Base-by-base conservation (phyloP, 345 rosid genomes). In the Garcia nutans region DNA sequence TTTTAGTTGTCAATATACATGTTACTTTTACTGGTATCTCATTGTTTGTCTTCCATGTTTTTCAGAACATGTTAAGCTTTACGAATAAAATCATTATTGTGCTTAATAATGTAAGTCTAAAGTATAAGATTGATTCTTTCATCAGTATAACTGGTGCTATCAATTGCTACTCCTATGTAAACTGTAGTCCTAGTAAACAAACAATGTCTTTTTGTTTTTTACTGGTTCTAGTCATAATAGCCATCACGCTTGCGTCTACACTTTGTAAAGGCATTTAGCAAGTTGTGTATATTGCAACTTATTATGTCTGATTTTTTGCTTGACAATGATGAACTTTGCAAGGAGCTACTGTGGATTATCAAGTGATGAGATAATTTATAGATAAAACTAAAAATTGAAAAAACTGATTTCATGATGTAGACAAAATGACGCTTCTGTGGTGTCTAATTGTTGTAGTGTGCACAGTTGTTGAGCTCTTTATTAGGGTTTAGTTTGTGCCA, bases 1-100 rank as follows among this genome's bases (percentile, higher is more conserved):
- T n/a, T 22, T 37, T 37, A 37, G 5, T 62, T 4, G 2, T 41
- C n/a, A 45, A 20, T 68, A 49, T 74, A 71, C 68, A 20, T 83
- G 84, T 63, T 58, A 58, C 12, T 22, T 22, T n/a, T 58, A n/a
- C 26, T n/a, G 24, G 16, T 24, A 22, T 58, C 15, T 12, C 19
- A 54, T 54, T 54, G n/a, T 15, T 54, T 54, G 22, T 54, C 58
- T 54, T 54, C 20, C 7, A 4, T 54, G 0, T 54, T 54, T 54
- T 50, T 17, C 0, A 54, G 58, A 54, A 16, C n/a, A 54, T 54
- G 20, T 54, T 54, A 54, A 54, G 19, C n/a, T 54, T 54, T 54
- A 17, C 17, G 7, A 17, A 54, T 54, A 13, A 50, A 19, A 50
- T 50, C 15, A 50, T 15, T 16, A 50, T 13, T 13, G 50, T 47